Base-by-base conservation (phyloP, 257 asterid genomes). In the Ilex aquifolium region DNA sequence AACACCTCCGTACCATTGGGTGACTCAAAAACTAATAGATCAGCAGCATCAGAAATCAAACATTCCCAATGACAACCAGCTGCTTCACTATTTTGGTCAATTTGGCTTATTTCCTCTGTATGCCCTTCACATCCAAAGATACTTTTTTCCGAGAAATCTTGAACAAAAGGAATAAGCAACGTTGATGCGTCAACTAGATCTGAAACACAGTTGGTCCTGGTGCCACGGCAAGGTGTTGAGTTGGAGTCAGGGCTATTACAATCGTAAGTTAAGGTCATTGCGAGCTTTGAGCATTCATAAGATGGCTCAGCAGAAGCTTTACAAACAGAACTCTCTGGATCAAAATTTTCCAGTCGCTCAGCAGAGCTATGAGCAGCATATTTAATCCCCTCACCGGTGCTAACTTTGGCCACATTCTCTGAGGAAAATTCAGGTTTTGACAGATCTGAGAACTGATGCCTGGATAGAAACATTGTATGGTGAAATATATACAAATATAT, bases 351-450 rank as follows among this genome's bases (percentile, higher is more conserved):
- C 64, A 67, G 75, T 29, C 70, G 73, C 65, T 81, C 80, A 32
- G 60, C 74, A 32, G 62, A 68, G 44, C 73, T 66, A 67, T 70
- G 63, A 44, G 57, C 32, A 57, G 12, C 68, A 9, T 61, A 79
- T 14, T 17, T 2, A 40, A 21, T 66, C 7, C 32, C 71, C 57
- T 66, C 74, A 15, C 29, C 49, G 9, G 16, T 59, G 31, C 69
- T 82, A 48, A 53, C 59, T 65, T 64, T 78, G 58, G 36, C 63
- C 52, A 54, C 80, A 39, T 75, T 72, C 60, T 77, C 87, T 30
- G 90, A 75, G 52, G 97, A 77, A 71, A 92, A 92, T 76, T 92
- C 97, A 2, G 97, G 97, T 64, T 79, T 87, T 57, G 95, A 84
- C 58, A 97, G 95, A 83, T 93, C 99, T 2, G 85, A 65, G 51